phyloP scores from a whole-genome alignment of 1,139 yeast species.

The Zygosaccharomyces sapae region DNA sequence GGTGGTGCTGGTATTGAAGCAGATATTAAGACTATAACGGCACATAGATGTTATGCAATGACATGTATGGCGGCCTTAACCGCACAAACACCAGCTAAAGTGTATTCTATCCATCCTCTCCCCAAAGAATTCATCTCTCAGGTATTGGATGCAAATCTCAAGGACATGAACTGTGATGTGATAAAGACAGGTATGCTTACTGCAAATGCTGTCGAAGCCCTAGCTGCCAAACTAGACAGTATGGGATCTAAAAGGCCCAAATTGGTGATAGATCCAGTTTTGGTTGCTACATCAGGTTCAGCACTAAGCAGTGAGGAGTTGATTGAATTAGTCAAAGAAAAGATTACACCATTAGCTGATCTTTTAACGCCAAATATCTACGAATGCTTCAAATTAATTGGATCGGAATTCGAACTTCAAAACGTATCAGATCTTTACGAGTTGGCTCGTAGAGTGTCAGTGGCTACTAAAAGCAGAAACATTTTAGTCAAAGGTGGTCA shows the following conservation, averaged over 20 bases:
- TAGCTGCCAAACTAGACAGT: slow-evolving; percentile 40
- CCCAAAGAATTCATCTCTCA: slow-evolving; percentile 43
- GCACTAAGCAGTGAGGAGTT: slow-evolving; percentile 48
- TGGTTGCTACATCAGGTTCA: slow-evolving; percentile 76
- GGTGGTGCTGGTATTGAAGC: slow-evolving; percentile 98
- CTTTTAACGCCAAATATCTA: slow-evolving; percentile 71
- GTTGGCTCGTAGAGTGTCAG: slow-evolving; percentile 46
- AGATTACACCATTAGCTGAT: slow-evolving; percentile 53
- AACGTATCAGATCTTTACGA: slow-evolving; percentile 39
- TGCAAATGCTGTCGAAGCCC: slow-evolving; percentile 48
- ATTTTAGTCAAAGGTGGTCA: slow-evolving; percentile 85
- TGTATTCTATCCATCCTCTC: slow-evolving; percentile 47
- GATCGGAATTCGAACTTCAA: slow-evolving; percentile 22
- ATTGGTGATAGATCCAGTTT: slow-evolving; percentile 77
- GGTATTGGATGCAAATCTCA: slow-evolving; percentile 53
- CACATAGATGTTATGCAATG: slow-evolving; percentile 74
- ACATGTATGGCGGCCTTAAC: slow-evolving; percentile 81
- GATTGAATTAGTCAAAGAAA: slow-evolving; percentile 40
- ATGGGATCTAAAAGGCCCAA: slow-evolving; percentile 36
- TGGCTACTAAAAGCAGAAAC: slow-evolving; percentile 45
- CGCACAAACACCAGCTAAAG: slow-evolving; percentile 73
- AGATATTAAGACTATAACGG: slow-evolving; percentile 76
- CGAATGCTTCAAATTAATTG: slow-evolving; percentile 50
- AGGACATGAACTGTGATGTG: slow-evolving; percentile 63
- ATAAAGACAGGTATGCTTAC: slow-evolving; percentile 84